Evolutionary conservation across 202 grass and related monocot species (phyloP).

Genomic region (Elaeis oleifera): DNA sequence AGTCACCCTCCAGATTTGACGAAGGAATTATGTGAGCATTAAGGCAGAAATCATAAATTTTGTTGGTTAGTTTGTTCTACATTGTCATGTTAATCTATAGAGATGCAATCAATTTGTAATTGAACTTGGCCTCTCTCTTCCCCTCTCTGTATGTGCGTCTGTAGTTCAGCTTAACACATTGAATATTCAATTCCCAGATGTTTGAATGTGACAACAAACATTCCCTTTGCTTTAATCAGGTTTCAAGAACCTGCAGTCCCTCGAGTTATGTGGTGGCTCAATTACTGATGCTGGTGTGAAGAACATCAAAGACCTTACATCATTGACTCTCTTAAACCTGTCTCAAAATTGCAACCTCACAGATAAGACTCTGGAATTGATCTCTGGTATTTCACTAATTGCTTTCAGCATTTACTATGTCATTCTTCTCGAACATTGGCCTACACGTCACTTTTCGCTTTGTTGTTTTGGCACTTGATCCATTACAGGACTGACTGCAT

Average conservation of each 20-base stretch:
- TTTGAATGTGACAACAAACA: too few species aligned
- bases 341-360: slow-evolving; percentile 82
- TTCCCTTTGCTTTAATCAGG: slow-evolving; percentile 27
- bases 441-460: too few species aligned
- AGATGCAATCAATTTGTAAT: too few species aligned
- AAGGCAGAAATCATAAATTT: too few species aligned
- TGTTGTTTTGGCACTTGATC: not conserved
- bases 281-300: slow-evolving; percentile 82
- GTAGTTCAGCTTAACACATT: too few species aligned
- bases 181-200: too few species aligned
- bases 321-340: slow-evolving; percentile 67
- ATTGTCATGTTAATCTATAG: too few species aligned
- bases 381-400: slow-evolving; percentile 40
- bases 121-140: too few species aligned
- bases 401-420: not conserved
- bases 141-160: too few species aligned
- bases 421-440: not conserved
- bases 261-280: slow-evolving; percentile 72
- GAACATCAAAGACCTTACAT: slow-evolving; percentile 91
- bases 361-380: slow-evolving; percentile 71
- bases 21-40: too few species aligned
- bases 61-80: too few species aligned
- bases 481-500: slow-evolving; percentile 59
- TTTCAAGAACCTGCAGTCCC: slow-evolving; percentile 87
- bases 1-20: too few species aligned